phyloP scores from a whole-genome alignment of 495 filamentous ascomycete genomes.

The Penicilliopsis zonata region DNA sequence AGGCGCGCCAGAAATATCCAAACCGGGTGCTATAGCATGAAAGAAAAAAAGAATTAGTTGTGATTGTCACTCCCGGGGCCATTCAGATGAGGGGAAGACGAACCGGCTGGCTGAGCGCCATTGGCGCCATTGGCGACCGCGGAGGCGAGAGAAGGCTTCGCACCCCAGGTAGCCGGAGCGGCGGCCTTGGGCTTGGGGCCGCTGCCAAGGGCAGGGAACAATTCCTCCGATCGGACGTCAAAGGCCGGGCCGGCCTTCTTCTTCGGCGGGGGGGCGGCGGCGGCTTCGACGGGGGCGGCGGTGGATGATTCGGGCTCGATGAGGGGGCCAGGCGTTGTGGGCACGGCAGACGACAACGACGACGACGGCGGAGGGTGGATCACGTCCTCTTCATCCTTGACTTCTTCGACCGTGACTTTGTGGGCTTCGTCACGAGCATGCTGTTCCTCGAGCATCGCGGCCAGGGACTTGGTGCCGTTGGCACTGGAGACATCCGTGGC shows the following conservation, averaged over 20 bases:
- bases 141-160: slow-evolving; percentile 37
- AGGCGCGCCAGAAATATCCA: too few relatives aligned
- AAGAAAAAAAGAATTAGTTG: slow-evolving; percentile 20
- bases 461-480: slow-evolving; percentile 39
- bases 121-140: slow-evolving; percentile 48
- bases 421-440: slow-evolving; percentile 57
- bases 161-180: slow-evolving; percentile 58
- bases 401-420: slow-evolving; percentile 65
- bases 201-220: slow-evolving; percentile 79
- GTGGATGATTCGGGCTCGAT: slow-evolving; percentile 7
- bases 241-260: slow-evolving; percentile 37
- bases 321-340: too few relatives aligned
- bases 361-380: slow-evolving; percentile 42
- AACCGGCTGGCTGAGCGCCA: slow-evolving; percentile 34
- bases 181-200: slow-evolving; percentile 50
- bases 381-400: slow-evolving; percentile 65
- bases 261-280: slow-evolving; percentile 23
- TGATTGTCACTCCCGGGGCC: slow-evolving; percentile 38
- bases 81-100: slow-evolving; percentile 23
- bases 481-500: slow-evolving; percentile 30
- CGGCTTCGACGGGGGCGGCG: slow-evolving; percentile 8
- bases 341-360: slow-evolving; percentile 23
- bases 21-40: too few relatives aligned
- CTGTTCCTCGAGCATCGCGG: slow-evolving; percentile 66
- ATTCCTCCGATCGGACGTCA: slow-evolving; percentile 76